Percentiles rank a stretch among this genome's conserved stretches.
Conservation (phyloP, 257 asterid species). For the Scutellaria baicalensis region DNA sequence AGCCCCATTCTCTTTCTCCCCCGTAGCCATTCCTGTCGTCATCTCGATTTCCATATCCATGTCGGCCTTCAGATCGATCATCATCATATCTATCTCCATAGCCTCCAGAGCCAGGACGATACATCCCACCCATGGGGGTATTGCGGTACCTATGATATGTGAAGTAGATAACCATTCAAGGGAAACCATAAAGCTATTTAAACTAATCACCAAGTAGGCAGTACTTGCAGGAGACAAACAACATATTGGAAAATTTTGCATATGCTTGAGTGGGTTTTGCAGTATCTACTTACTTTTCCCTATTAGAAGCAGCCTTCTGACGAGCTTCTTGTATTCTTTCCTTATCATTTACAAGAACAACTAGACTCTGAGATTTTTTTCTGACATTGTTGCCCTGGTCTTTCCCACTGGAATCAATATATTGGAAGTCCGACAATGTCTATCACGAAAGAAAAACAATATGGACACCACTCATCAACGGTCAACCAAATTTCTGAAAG, state of each 20-base stretch:
- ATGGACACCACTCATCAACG: slow-evolving; percentile 12
- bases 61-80: slow-evolving; percentile 52
- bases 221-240: background rate
- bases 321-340: slow-evolving; percentile 93
- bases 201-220: background rate
- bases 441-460: slow-evolving; percentile 25
- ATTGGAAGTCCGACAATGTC: slow-evolving; percentile 94
- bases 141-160: slow-evolving; percentile 53
- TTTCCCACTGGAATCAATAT: slow-evolving; percentile 85
- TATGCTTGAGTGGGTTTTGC: background rate
- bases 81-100: slow-evolving; percentile 71
- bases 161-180: background rate
- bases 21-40: slow-evolving; percentile 79
- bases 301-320: slow-evolving; percentile 82
- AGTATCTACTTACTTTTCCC: slow-evolving; percentile 69
- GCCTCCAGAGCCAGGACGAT: slow-evolving; percentile 74
- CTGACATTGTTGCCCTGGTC: slow-evolving; percentile 96
- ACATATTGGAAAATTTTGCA: background rate
- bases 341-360: slow-evolving; percentile 89
- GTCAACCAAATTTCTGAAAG: background rate
- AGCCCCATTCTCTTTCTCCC: slow-evolving; percentile 69
- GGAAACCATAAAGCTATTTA: background rate
- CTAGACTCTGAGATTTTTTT: slow-evolving; percentile 90
- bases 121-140: slow-evolving; percentile 54
- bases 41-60: slow-evolving; percentile 52